Percentiles rank a stretch among this genome's conserved stretches.
Conservation (phyloP, 1,284 basidiomycete genomes). For the Cystobasidium pallidum region DNA sequence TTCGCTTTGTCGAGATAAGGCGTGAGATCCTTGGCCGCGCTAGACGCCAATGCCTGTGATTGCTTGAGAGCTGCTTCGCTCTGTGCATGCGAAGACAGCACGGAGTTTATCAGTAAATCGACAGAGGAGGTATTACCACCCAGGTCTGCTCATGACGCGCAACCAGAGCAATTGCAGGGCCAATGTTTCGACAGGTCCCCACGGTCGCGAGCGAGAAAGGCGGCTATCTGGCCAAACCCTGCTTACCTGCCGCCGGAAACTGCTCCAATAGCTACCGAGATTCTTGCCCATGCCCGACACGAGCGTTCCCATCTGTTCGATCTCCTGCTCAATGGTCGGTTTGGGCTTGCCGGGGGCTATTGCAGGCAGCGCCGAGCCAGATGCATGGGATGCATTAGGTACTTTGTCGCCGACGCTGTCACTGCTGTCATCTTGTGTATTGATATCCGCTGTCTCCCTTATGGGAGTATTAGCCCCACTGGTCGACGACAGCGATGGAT, state of each 20-base stretch:
- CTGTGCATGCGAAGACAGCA: conserved; percentile 16
- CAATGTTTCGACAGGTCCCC: too few species aligned
- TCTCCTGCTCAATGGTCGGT: conserved; percentile 48
- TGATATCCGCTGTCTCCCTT: conserved; percentile 5
- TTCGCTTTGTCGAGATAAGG: conserved; percentile 47
- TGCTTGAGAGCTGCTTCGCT: conserved; percentile 40
- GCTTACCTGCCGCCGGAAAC: conserved; percentile 51
- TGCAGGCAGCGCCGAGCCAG: neutral
- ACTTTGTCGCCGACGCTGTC: neutral
- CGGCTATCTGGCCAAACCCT: neutral
- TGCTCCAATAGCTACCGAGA: conserved; percentile 52
- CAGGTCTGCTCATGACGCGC: conserved; percentile 4
- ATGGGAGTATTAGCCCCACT: conserved; percentile 32
- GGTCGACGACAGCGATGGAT: conserved; percentile 14
- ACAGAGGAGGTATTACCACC: neutral
- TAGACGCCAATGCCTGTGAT: conserved; percentile 47
- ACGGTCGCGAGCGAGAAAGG: neutral
- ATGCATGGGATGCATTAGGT: neutral
- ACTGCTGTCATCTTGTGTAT: conserved; percentile 1
- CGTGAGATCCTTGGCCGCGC: conserved; percentile 50
- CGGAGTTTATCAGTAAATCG: neutral
- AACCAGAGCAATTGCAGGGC: neutral
- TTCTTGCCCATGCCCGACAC: conserved; percentile 49
- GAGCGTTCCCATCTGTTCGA: conserved; percentile 46
- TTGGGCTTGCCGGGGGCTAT: neutral